phyloP scores from a whole-genome alignment of 1,284 basidiomycete genomes.

The Sporisorium iseilematis-ciliati region DNA sequence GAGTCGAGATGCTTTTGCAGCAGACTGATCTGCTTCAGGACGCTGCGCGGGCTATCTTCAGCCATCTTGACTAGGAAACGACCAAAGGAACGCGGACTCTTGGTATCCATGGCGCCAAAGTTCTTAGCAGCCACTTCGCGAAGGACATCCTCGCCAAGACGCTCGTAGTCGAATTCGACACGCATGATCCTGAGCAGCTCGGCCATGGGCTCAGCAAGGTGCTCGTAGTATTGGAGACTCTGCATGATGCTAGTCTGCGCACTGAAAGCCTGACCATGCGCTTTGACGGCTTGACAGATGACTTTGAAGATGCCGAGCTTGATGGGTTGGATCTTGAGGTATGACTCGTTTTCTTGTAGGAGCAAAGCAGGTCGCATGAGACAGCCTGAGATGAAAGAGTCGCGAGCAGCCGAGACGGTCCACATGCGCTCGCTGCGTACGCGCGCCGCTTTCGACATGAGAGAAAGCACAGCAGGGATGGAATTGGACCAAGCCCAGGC shows the following conservation, averaged over 20 bases:
- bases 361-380: constrained; percentile 80
- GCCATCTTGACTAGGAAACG: constrained; percentile 85
- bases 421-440: constrained; percentile 61
- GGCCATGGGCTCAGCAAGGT: constrained; percentile 92
- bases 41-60: constrained; percentile 84
- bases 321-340: constrained; percentile 84
- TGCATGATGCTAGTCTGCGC: constrained; percentile 89
- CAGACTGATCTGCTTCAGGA: constrained; percentile 90
- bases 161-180: constrained; percentile 87
- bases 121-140: constrained; percentile 83
- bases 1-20: constrained; percentile 88
- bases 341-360: constrained; percentile 85
- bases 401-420: constrained; percentile 60
- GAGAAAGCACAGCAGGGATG: constrained; percentile 57
- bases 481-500: constrained; percentile 60
- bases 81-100: constrained; percentile 87
- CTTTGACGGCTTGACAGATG: constrained; percentile 90
- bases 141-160: constrained; percentile 90
- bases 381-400: constrained; percentile 66
- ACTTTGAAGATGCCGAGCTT: constrained; percentile 84
- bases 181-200: constrained; percentile 85
- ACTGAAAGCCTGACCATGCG: constrained; percentile 80
- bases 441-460: constrained; percentile 59
- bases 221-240: constrained; percentile 91
- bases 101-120: constrained; percentile 85